These are phyloP conservation scores for Blastobotrys petasosporus DNA, from an alignment of 1,139 yeast genomes.

Conservation along the genomic window DNA sequence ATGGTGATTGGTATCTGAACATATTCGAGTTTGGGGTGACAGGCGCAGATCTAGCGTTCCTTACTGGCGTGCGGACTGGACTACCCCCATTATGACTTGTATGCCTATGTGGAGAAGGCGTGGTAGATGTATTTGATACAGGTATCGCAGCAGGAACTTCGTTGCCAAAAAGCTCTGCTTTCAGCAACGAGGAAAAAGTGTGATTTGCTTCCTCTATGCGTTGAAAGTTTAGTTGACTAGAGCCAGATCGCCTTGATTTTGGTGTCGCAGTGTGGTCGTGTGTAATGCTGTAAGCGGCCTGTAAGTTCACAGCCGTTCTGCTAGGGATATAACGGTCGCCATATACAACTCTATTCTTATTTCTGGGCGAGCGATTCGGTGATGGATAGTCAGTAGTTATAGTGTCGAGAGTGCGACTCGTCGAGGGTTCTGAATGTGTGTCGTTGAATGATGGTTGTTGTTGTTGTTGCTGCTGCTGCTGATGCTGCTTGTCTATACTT, in stretches of 20 bases:
- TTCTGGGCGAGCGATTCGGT: slow-evolving; percentile 6
- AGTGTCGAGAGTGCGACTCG: not conserved
- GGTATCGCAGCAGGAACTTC: slow-evolving; percentile 56
- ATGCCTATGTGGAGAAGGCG: not conserved
- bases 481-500: not conserved
- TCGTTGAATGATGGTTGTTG: slow-evolving; percentile 2
- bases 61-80: slow-evolving; percentile 25
- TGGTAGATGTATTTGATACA: slow-evolving; percentile 11
- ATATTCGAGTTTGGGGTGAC: slow-evolving; percentile 36
- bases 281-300: slow-evolving; percentile 74
- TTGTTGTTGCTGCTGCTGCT: not conserved
- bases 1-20: slow-evolving; percentile 30
- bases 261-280: slow-evolving; percentile 39
- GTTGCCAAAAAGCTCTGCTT: slow-evolving; percentile 89
- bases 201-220: slow-evolving; percentile 78
- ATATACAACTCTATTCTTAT: slow-evolving; percentile 38
- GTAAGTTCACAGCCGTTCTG: slow-evolving; percentile 77
- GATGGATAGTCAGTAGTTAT: slow-evolving; percentile 5
- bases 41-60: slow-evolving; percentile 32
- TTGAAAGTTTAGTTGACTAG: slow-evolving; percentile 60
- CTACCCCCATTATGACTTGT: not conserved
- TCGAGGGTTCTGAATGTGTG: not conserved
- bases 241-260: slow-evolving; percentile 28
- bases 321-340: slow-evolving; percentile 86
- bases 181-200: slow-evolving; percentile 78